These are phyloP conservation scores for Myxozyma neotropica DNA, from an alignment of 805 yeast genomes.

Conservation along the genomic window DNA sequence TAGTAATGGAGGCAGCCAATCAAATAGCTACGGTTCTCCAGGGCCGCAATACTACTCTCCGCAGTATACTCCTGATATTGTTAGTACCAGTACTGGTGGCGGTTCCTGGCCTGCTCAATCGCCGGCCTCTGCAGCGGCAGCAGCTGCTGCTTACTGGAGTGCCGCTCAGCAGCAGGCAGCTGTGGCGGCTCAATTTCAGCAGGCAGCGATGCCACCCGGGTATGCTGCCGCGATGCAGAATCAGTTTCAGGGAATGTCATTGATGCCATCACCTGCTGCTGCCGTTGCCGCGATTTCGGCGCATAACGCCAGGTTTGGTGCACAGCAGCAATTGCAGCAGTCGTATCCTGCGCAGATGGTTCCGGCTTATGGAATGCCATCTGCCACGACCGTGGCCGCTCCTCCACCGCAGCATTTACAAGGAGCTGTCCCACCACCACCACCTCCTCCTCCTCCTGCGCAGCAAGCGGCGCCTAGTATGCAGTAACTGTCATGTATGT, in stretches of 20 bases:
- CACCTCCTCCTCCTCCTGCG: too few species aligned
- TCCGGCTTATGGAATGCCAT: too few species aligned
- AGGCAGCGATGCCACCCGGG: background rate
- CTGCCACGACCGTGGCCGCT: too few species aligned
- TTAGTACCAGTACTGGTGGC: background rate
- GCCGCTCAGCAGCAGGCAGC: conserved; percentile 5
- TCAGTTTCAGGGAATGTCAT: conserved; percentile 13
- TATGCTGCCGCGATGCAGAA: conserved; percentile 12
- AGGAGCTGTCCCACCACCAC: too few species aligned
- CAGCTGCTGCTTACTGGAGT: conserved; percentile 15
- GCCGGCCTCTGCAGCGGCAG: conserved; percentile 3
- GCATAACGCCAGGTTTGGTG: conserved; percentile 5
- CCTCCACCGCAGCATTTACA: too few species aligned
- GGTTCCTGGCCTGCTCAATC: background rate
- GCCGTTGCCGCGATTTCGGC: conserved; percentile 7
- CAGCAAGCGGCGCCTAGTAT: background rate
- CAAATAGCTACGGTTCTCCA: conserved; percentile 4
- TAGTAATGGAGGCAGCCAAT: background rate
- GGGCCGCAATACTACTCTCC: conserved; percentile 6
- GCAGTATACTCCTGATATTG: conserved; percentile 1
- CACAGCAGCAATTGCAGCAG: background rate
- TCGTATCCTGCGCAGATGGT: background rate
- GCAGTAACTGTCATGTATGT: background rate
- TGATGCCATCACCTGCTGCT: conserved; percentile 7
- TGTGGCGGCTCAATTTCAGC: background rate